Evolutionary conservation across 495 filamentous ascomycete species (phyloP).

Genomic region (Terfezia claveryi): DNA sequence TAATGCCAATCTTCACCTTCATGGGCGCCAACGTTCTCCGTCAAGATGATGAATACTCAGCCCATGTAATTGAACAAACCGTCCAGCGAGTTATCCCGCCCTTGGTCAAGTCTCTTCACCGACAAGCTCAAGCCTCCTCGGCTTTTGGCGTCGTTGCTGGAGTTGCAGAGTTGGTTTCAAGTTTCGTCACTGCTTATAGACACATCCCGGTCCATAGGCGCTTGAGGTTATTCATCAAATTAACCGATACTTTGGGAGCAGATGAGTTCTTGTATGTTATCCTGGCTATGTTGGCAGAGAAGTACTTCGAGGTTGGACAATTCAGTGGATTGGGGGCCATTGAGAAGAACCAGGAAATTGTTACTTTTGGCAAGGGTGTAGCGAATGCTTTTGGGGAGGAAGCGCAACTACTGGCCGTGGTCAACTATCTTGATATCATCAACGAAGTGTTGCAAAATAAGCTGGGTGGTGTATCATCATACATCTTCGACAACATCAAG

Average conservation of each 20-base stretch:
- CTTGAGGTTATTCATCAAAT: conserved; percentile 52
- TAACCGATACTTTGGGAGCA: conserved; percentile 62
- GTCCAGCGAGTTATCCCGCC: conserved; percentile 78
- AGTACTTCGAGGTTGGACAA: conserved; percentile 24
- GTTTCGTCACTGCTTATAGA: conserved; percentile 84
- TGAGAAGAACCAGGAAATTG: neutral
- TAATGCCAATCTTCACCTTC: conserved; percentile 98
- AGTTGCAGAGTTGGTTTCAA: conserved; percentile 65
- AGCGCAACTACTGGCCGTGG: conserved; percentile 41
- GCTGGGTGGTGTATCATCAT: conserved; percentile 37
- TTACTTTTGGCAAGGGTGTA: neutral
- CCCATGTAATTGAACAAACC: conserved; percentile 74
- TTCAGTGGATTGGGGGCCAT: conserved; percentile 5
- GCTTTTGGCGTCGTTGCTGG: conserved; percentile 41
- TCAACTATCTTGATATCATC: conserved; percentile 49
- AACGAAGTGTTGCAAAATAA: conserved; percentile 50
- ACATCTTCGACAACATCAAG: conserved; percentile 44
- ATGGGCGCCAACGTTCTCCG: conserved; percentile 75
- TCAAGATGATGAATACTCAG: conserved; percentile 87
- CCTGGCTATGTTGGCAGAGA: conserved; percentile 46
- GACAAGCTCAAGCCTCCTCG: conserved; percentile 21
- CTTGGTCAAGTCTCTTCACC: conserved; percentile 64
- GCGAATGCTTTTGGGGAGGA: neutral
- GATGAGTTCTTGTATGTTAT: conserved; percentile 61
- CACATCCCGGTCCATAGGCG: conserved; percentile 76